A percentile compares a stretch with the other conserved stretches of the same genome.
These are phyloP conservation scores for Glycine latifolia DNA, from an alignment of 306 rosid genomes.

Conservation along the genomic window DNA sequence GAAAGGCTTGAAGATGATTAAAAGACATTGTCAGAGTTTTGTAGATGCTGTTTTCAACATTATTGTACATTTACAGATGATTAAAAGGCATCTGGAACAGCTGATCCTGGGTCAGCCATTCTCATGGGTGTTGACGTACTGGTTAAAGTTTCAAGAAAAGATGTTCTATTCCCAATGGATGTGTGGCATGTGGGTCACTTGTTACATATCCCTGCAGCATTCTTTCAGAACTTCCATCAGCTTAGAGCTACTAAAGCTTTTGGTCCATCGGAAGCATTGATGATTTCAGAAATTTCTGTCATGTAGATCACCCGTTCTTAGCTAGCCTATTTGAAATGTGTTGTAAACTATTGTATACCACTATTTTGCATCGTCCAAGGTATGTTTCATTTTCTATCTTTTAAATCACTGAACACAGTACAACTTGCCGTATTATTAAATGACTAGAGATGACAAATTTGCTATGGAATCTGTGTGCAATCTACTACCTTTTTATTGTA, in stretches of 20 bases:
- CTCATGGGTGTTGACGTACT: constrained; percentile 95
- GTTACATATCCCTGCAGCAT: constrained; percentile 78
- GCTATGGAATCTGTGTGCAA: background rate
- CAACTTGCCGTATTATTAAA: constrained; percentile 24
- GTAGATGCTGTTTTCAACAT: constrained; percentile 70
- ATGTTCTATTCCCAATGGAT: constrained; percentile 69
- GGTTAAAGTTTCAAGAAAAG: constrained; percentile 73
- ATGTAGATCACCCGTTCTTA: constrained; percentile 65
- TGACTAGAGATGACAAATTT: constrained; percentile 25
- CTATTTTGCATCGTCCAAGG: constrained; percentile 83
- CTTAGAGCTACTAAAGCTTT: constrained; percentile 61
- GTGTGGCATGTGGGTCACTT: constrained; percentile 75
- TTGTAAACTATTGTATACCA: constrained; percentile 77
- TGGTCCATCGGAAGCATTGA: constrained; percentile 48
- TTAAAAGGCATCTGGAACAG: constrained; percentile 47
- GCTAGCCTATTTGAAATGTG: constrained; percentile 74
- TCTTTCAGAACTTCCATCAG: constrained; percentile 73
- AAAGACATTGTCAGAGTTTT: constrained; percentile 75
- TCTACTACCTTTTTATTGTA: constrained; percentile 39
- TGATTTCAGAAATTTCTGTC: constrained; percentile 43
- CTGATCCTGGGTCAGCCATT: constrained; percentile 85
- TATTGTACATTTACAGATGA: constrained; percentile 81
- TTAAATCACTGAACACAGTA: constrained; percentile 28
- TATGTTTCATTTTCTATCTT: constrained; percentile 50
- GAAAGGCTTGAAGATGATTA: constrained; percentile 75